These are phyloP conservation scores for Helicocarpus griseus DNA, from an alignment of 2,329 filamentous ascomycete species.

Conservation along the genomic window DNA sequence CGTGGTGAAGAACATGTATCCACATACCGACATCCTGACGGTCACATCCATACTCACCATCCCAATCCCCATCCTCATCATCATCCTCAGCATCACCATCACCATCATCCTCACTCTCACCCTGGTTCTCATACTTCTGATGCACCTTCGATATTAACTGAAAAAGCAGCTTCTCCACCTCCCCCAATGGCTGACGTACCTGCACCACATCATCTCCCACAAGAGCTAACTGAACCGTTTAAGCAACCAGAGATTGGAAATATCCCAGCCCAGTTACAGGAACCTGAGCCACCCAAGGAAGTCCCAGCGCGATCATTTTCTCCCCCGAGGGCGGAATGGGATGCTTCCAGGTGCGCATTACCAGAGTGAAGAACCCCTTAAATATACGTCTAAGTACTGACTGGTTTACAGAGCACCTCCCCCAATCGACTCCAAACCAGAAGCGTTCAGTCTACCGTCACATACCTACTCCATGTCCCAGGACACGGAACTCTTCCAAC, in stretches of 20 bases:
- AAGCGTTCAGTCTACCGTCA: conserved; percentile 73
- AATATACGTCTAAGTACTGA: neutral
- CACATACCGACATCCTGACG: conserved; percentile 18
- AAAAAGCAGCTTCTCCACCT: neutral
- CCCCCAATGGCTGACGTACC: neutral
- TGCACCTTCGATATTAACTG: neutral
- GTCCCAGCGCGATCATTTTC: conserved; percentile 40
- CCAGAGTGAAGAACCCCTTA: neutral
- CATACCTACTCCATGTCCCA: conserved; percentile 76
- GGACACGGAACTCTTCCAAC: conserved; percentile 63
- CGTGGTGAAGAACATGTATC: conserved; percentile 35
- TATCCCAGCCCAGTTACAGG: conserved; percentile 34
- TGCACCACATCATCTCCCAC: conserved; percentile 6
- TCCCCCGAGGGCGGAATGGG: conserved; percentile 52
- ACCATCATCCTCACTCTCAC: too few relatives aligned
- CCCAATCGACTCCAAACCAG: conserved; percentile 60
- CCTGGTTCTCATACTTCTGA: neutral
- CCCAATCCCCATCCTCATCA: conserved; percentile 11
- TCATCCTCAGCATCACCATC: too few relatives aligned
- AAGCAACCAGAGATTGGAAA: conserved; percentile 21
- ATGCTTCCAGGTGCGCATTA: conserved; percentile 47
- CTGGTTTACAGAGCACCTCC: conserved; percentile 46
- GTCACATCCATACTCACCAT: neutral
- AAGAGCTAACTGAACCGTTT: neutral
- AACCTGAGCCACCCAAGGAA: conserved; percentile 29